These are phyloP conservation scores for Phyllachora maydis DNA, from an alignment of 2,329 filamentous ascomycete species.

Conservation along the genomic window DNA sequence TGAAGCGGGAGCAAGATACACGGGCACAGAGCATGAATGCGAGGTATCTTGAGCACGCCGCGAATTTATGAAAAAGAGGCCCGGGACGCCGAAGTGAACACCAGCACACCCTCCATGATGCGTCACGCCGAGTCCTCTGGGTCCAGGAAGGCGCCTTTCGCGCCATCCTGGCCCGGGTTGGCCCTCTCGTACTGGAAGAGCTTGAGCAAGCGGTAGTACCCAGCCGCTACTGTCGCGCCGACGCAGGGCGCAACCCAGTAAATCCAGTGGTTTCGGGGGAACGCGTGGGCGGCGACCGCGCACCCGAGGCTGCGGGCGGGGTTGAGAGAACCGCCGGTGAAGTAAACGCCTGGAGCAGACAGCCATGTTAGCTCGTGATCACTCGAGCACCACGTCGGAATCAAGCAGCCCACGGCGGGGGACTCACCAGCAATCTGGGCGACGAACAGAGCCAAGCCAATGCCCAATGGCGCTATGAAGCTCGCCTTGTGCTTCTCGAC, in stretches of 20 bases:
- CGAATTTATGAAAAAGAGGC: too few species aligned
- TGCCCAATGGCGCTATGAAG: conserved; percentile 49
- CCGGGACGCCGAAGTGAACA: too few species aligned
- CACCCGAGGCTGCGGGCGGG: conserved; percentile 28
- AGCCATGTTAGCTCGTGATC: too few species aligned
- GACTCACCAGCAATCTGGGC: conserved; percentile 20
- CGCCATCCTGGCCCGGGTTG: not conserved
- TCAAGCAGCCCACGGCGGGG: too few species aligned
- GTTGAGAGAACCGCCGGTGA: conserved; percentile 9
- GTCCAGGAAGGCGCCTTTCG: too few species aligned
- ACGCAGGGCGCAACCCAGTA: conserved; percentile 22
- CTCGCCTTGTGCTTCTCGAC: conserved; percentile 40
- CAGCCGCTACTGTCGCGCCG: conserved; percentile 18
- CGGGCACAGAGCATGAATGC: too few species aligned
- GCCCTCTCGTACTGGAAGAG: not conserved
- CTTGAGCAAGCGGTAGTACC: conserved; percentile 4
- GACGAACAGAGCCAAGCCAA: conserved; percentile 51
- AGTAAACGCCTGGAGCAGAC: conserved; percentile 2
- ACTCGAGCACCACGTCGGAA: conserved; percentile 6
- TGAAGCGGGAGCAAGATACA: too few species aligned
- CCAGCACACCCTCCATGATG: too few species aligned
- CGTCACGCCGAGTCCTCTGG: too few species aligned
- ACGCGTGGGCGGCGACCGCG: conserved; percentile 16
- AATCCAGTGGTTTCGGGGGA: conserved; percentile 19
- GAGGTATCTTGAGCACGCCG: too few species aligned